Evolutionary conservation across 2,329 filamentous ascomycete species (phyloP).

Genomic region (Aspergillus fumigatiaffinis): DNA sequence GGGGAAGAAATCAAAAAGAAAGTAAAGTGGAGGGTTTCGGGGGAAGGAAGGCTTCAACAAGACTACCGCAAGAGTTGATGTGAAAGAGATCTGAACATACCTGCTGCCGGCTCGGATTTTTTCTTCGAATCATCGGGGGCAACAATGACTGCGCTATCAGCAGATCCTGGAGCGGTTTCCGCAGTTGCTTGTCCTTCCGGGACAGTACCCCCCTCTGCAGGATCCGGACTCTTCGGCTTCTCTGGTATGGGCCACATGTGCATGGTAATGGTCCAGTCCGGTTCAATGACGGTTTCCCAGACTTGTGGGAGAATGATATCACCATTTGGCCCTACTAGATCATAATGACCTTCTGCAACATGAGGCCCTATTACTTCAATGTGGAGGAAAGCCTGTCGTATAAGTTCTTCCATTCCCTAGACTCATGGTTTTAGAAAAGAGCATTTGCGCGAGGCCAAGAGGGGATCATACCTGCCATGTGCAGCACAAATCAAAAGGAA

Average conservation of each 20-base stretch:
- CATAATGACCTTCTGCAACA: slow-evolving; percentile 74
- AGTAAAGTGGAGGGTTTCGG: no score
- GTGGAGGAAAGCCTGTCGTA: slow-evolving; percentile 77
- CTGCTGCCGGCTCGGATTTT: slow-evolving; percentile 27
- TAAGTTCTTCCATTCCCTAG: slow-evolving; percentile 80
- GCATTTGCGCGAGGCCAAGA: slow-evolving; percentile 20
- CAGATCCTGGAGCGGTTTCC: slow-evolving; percentile 14
- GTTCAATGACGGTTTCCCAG: slow-evolving; percentile 77
- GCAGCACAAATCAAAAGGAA: slow-evolving; percentile 79
- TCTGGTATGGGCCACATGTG: slow-evolving; percentile 62
- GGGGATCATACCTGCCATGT: slow-evolving; percentile 70
- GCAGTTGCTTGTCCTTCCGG: slow-evolving; percentile 19
- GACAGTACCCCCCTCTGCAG: slow-evolving; percentile 22
- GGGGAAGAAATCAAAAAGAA: no score
- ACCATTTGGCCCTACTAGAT: slow-evolving; percentile 71
- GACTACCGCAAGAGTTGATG: slow-evolving; percentile 6
- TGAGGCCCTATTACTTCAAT: slow-evolving; percentile 73
- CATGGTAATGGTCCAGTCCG: slow-evolving; percentile 70
- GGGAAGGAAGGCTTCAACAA: not conserved
- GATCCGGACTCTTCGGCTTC: slow-evolving; percentile 40
- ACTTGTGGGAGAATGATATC: slow-evolving; percentile 78
- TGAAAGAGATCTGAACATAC: slow-evolving; percentile 21
- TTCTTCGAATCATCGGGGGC: slow-evolving; percentile 29
- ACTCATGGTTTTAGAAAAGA: not conserved
- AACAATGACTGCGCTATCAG: slow-evolving; percentile 12